Conservation (phyloP, 352 stramenopile species). For the Pythium dissimile region DNA sequence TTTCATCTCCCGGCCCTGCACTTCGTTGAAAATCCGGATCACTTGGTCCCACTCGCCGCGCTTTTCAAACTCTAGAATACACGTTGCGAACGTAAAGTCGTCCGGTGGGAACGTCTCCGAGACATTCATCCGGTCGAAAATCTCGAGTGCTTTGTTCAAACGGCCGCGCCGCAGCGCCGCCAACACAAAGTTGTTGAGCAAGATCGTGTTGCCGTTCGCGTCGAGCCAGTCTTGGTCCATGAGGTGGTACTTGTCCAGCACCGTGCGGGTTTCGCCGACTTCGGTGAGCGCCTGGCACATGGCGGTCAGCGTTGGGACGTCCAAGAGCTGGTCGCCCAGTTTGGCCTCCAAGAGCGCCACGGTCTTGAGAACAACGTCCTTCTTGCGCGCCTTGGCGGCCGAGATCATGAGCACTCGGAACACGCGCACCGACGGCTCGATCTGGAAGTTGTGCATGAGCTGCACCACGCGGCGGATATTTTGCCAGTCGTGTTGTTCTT, state of each 20-base stretch:
- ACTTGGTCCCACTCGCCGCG: conserved; percentile 37
- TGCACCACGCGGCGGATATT: conserved; percentile 46
- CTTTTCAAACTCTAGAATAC: conserved; percentile 52
- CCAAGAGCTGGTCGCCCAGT: conserved; percentile 29
- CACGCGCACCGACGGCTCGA: conserved; percentile 43
- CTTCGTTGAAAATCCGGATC: conserved; percentile 55
- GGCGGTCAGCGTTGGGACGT: conserved; percentile 49
- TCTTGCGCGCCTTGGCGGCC: conserved; percentile 37
- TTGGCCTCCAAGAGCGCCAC: conserved; percentile 43
- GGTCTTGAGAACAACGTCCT: conserved; percentile 44
- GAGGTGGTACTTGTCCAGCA: conserved; percentile 45
- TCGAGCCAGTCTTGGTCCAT: conserved; percentile 37
- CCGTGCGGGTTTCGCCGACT: conserved; percentile 34
- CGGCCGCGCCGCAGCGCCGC: conserved; percentile 29
- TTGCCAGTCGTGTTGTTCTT: conserved; percentile 59
- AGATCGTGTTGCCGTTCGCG: conserved; percentile 35
- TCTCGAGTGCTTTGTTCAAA: conserved; percentile 28
- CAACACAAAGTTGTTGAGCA: conserved; percentile 65
- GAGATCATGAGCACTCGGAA: conserved; percentile 66
- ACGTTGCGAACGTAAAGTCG: conserved; percentile 64
- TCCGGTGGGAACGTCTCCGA: conserved; percentile 39
- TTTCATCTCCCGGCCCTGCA: conserved; percentile 37
- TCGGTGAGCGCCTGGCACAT: conserved; percentile 62
- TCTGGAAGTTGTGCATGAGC: conserved; percentile 56
- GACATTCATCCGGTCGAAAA: conserved; percentile 44